Percentiles rank a stretch among this genome's conserved stretches.
phyloP scores from a whole-genome alignment of 1,284 basidiomycete genomes.

The Coniferiporia weirii region DNA sequence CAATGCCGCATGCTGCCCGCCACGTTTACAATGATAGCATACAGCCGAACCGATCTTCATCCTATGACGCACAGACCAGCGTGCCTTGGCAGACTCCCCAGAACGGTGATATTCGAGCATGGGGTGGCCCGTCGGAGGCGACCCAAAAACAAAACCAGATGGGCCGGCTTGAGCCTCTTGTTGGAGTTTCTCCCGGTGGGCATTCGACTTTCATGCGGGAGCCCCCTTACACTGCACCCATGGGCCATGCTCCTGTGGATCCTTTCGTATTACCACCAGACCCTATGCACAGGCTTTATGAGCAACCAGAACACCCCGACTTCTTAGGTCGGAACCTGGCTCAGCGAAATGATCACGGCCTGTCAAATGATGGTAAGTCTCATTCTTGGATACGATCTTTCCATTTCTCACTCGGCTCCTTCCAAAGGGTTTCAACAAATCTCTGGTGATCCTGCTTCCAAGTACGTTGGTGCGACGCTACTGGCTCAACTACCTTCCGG shows the following conservation, averaged over 20 bases:
- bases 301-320: neutral
- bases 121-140: slow-evolving; percentile 1
- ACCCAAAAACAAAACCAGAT: neutral
- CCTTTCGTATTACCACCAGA: slow-evolving; percentile 1
- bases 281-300: slow-evolving; percentile 7
- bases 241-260: slow-evolving; percentile 1
- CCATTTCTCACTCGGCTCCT: neutral
- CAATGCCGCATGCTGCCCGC: slow-evolving; percentile 3
- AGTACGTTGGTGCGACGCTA: neutral
- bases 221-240: neutral
- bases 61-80: slow-evolving; percentile 4
- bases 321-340: neutral
- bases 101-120: slow-evolving; percentile 5
- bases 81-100: slow-evolving; percentile 14
- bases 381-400: neutral
- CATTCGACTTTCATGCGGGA: slow-evolving; percentile 10
- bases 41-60: slow-evolving; percentile 3
- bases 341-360: neutral
- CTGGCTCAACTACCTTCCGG: slow-evolving; percentile 5
- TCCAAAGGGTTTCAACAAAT: slow-evolving; percentile 5
- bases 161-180: neutral
- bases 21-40: slow-evolving; percentile 10
- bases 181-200: neutral
- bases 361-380: neutral
- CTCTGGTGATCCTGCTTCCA: neutral